Conservation (phyloP, 805 yeast species). For the Candida gorgasii region DNA sequence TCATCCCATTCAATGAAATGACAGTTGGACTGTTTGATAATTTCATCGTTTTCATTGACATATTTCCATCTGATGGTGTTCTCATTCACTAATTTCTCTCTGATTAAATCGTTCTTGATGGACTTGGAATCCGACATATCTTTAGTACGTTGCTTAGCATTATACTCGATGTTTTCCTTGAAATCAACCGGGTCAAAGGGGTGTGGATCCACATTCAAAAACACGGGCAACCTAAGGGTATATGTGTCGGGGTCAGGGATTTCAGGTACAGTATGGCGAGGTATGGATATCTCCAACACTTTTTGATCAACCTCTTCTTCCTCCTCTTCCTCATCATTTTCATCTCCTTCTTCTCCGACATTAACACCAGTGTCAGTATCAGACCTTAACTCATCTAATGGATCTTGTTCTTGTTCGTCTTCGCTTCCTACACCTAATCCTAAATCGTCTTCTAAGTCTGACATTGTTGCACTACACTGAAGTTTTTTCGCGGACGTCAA, state of each 20-base stretch:
- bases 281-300: constrained; percentile 41
- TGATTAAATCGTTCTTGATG: constrained; percentile 48
- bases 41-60: constrained; percentile 68
- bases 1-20: constrained; percentile 93
- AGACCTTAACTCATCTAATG: constrained; percentile 4
- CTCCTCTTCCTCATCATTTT: constrained; percentile 30
- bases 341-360: constrained; percentile 20
- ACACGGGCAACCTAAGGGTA: constrained; percentile 75
- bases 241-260: constrained; percentile 38
- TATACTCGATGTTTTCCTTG: constrained; percentile 48
- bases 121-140: constrained; percentile 35
- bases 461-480: constrained; percentile 12
- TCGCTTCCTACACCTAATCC: constrained; percentile 15
- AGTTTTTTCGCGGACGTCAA: constrained; percentile 6
- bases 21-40: constrained; percentile 84
- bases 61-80: constrained; percentile 96
- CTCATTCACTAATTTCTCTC: constrained; percentile 68
- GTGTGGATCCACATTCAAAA: constrained; percentile 75
- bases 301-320: constrained; percentile 35
- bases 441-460: constrained; percentile 17
- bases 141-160: constrained; percentile 25
- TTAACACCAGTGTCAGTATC: constrained; percentile 3
- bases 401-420: constrained; percentile 6
- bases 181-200: constrained; percentile 81
- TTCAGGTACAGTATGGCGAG: constrained; percentile 49